Base-by-base conservation (phyloP, 805 yeast genomes). In the Cephaloascus albidus region DNA sequence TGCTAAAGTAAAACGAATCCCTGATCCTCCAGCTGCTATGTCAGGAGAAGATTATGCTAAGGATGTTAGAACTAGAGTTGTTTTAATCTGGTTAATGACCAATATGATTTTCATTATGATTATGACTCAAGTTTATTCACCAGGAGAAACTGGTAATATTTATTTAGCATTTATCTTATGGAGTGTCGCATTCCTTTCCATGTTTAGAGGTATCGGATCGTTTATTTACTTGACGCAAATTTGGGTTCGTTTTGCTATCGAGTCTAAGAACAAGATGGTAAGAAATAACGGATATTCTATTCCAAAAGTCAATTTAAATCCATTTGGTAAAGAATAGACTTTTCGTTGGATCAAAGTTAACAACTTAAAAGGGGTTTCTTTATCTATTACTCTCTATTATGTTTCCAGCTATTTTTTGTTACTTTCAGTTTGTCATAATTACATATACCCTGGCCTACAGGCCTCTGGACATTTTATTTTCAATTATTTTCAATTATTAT, bases 1-100 rank as follows among this genome's bases (percentile, higher is more conserved):
- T 36, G 66, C 70, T 40, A 67, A 70, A 32, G 72, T 78, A 46
- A 59, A 67, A 42, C 60, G 61, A 4, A 61, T 66, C 30, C 64
- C 65, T 15, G 60, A 55, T 17, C 49, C 61, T 18, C 41, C 44
- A 10, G 38, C 43, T 3, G 40, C 36, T 10, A 45, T 62, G 40
- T 68, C 63, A 36, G 74, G 74, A 16, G 87, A 85, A 49, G 98
- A 93, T 57, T 90, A 93, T 57, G 95, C 93, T 55, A 78, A 96
- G 54, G 95, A 90, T 55, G 83, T 93, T 18, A 79, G 99, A 64
- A 86, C 98, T 1, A 74, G 93, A 48, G 96, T 93, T 38, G 98
- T 93, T n/a, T 73, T 93, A 52, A 63, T 78, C n/a, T 93, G 98
- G 98, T 74, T 93, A 71, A 69, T 89, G 36, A 68, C 84, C 20